phyloP scores from a whole-genome alignment of 2,329 filamentous ascomycete species.

The Aspergillus eucalypticola region DNA sequence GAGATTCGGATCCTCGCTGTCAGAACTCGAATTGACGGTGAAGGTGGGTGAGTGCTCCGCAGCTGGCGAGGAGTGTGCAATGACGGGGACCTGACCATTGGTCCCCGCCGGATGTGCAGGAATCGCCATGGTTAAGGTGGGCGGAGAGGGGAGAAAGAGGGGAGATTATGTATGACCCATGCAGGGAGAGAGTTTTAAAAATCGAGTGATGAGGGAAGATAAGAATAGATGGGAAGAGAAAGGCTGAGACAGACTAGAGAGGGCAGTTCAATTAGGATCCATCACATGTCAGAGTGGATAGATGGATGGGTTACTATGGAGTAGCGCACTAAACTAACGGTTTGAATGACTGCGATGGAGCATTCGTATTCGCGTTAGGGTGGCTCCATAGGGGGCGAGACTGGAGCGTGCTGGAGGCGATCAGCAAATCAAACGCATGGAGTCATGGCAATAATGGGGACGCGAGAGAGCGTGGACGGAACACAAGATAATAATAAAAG shows the following conservation, averaged over 20 bases:
- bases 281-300: slow-evolving; percentile 3
- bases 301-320: neutral
- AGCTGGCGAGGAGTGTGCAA: slow-evolving; percentile 1
- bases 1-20: slow-evolving; percentile 31
- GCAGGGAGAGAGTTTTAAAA: neutral
- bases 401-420: neutral
- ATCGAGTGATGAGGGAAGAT: neutral
- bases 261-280: neutral
- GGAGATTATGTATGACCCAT: neutral
- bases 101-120: neutral
- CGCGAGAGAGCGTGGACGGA: neutral
- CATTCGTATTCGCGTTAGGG: slow-evolving; percentile 2
- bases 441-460: neutral
- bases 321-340: slow-evolving; percentile 1
- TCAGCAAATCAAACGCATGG: neutral
- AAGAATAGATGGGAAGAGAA: neutral
- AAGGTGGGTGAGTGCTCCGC: slow-evolving; percentile 3
- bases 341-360: neutral
- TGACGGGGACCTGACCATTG: neutral
- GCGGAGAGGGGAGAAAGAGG: neutral
- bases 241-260: neutral
- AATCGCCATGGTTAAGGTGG: neutral
- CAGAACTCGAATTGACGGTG: slow-evolving; percentile 29
- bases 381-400: neutral
- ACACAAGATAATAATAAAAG: neutral